Percentiles rank a stretch among this genome's conserved stretches.
These are phyloP conservation scores for Carex littledalei DNA, from an alignment of 176 grass and related monocot genomes.

Conservation along the genomic window DNA sequence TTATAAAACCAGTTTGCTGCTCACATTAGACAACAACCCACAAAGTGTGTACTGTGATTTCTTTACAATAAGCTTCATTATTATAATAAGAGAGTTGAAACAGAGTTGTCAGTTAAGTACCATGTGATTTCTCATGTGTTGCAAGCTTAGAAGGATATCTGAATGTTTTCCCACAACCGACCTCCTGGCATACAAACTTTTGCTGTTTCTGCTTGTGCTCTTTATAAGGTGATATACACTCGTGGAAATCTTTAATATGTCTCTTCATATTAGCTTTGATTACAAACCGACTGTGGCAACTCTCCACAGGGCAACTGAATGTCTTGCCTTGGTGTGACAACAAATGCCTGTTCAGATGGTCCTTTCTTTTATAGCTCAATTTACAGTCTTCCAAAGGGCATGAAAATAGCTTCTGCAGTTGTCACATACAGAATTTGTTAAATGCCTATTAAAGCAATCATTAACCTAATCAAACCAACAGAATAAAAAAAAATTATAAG, in stretches of 20 bases:
- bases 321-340: constrained; percentile 56
- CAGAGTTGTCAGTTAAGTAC: constrained; percentile 27
- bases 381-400: constrained; percentile 52
- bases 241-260: constrained; percentile 51
- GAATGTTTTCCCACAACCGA: constrained; percentile 54
- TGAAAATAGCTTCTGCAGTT: constrained; percentile 48
- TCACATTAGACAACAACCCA: not conserved
- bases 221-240: constrained; percentile 26
- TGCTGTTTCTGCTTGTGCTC: constrained; percentile 19
- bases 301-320: constrained; percentile 51
- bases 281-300: constrained; percentile 45
- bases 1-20: not conserved
- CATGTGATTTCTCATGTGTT: constrained; percentile 69
- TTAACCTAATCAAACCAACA: not conserved
- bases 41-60: constrained; percentile 11
- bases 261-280: constrained; percentile 59
- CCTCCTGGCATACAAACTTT: constrained; percentile 46
- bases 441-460: constrained; percentile 10
- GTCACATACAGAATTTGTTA: constrained; percentile 15
- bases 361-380: constrained; percentile 57
- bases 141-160: constrained; percentile 57
- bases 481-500: not conserved
- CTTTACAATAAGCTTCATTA: not conserved
- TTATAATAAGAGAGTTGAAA: not conserved
- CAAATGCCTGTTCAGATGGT: constrained; percentile 66